Base-by-base conservation (phyloP, 1,284 basidiomycete genomes). In the Sporisorium iseilematis-ciliati region DNA sequence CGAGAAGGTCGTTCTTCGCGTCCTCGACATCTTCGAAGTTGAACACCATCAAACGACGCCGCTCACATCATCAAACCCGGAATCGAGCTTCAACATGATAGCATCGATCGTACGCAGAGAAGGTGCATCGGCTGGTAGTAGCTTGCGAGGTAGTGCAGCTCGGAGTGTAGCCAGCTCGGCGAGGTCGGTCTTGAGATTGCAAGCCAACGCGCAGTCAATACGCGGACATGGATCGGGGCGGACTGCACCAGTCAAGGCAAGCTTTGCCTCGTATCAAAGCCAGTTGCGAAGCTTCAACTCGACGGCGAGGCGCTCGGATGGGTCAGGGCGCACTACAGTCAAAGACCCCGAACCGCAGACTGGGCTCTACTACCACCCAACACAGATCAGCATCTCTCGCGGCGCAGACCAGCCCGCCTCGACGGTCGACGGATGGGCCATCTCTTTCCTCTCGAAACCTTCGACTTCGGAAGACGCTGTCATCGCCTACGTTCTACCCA, bases 331-430 rank as follows among this genome's bases (percentile, higher is more conserved):
- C 31, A 63, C 52, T 10, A 63, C 65, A 4, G 66, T 73, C 20
- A 64, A 62, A 33, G 75, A 77, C 33, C 73, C 70, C 4, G 75
- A 78, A 38, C 55, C 49, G 2, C 73, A 76, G 20, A 78, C 78
- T 0, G 75, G 78, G 0, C 77, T 81, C 8, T 79, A 72, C 61
- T 81, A 81, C 55, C 79, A 81, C 25, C 62, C 73, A 3, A 77
- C 70, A 5, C 51, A 56, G 38, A 73, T 77, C 58, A 63, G 57
- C 50, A 62, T 69, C 50, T 45, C 58, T 12, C 57, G 58, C 14
- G 69, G 61, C 3, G 26, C 56, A 8, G 56, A 50, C 14, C 14
- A 68, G 26, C 48, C 61, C 1, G 43, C 57, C 0, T 45, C 56
- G 10, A 65, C 50, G 2, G 52, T 68, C 18, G 64, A 74, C 20